Base-by-base conservation (phyloP, 2,329 filamentous ascomycete genomes). In the Sporothrix sp. region DNA sequence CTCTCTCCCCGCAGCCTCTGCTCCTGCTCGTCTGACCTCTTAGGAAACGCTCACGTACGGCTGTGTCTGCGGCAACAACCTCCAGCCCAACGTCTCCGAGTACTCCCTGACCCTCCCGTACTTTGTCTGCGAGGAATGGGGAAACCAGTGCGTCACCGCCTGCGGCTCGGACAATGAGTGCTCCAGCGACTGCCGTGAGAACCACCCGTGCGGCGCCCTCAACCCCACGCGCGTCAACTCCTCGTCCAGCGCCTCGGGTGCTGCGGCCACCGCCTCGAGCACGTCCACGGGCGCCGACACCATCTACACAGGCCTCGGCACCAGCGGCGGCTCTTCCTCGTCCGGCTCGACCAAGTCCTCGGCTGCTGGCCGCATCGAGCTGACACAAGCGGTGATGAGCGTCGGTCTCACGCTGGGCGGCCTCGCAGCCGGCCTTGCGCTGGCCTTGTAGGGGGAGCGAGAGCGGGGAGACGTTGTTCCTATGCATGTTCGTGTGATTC, bases 101-200 rank as follows among this genome's bases (percentile, higher is more conserved):
- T 93, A 84, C 75, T 83, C 82, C 18, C 74, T 87, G 59, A 90
- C 86, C 1, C 72, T 93, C 23, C 86, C 87, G 30, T 91, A 80
- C 75, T 87, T 82, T 69, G 74, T 81, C 59, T 93, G 86, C 75
- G 74, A 74, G 42, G 74, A 84, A 67, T 87, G 76, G 74, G 82
- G 79, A 59, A 79, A 71, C 63, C 78, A 87, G 66, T 88, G 84
- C 64, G 80, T 84, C 11, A 61, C 57, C 2, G 66, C 55, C 52
- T 89, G 85, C 66, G 69, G 66, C 30, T 53, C 61, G 45, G 63
- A 67, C 56, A 71, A 82, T 66, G 73, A 73, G 58, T 89, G 85
- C 63, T 65, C 74, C n/a, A 66, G 68, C 53, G 59, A 66, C 50
- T 90, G 85, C 70, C 73, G 76, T 50, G 60, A 77, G 59, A 69